Percentiles rank a stretch among this genome's conserved stretches.
phyloP scores from a whole-genome alignment of 257 asterid species.

The Pogostemon cablin region DNA sequence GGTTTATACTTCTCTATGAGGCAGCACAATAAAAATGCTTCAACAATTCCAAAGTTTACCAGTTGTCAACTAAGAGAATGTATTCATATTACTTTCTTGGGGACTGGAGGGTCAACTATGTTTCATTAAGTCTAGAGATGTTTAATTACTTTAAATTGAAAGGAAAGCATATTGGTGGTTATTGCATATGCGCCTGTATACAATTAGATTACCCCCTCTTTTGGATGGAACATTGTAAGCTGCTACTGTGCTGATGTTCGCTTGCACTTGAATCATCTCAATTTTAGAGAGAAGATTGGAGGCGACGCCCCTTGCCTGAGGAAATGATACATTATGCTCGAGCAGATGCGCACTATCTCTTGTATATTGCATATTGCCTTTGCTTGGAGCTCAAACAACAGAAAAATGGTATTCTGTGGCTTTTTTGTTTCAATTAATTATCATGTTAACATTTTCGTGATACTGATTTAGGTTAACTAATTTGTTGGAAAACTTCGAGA shows the following conservation, averaged over 20 bases:
- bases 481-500: background rate
- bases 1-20: background rate
- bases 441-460: background rate
- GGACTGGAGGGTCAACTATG: slow-evolving; percentile 9
- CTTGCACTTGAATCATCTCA: slow-evolving; percentile 32
- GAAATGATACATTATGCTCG: slow-evolving; percentile 93
- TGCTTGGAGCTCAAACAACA: slow-evolving; percentile 67
- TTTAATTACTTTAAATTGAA: background rate
- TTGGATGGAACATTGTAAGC: slow-evolving; percentile 17
- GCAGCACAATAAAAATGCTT: background rate
- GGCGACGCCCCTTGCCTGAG: slow-evolving; percentile 84
- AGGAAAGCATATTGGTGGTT: background rate
- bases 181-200: background rate
- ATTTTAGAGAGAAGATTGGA: slow-evolving; percentile 95
- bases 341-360: slow-evolving; percentile 81
- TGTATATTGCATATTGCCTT: slow-evolving; percentile 67
- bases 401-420: slow-evolving; percentile 55
- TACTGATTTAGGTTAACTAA: background rate
- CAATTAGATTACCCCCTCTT: slow-evolving; percentile 16
- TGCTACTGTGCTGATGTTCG: slow-evolving; percentile 22
- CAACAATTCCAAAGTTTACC: slow-evolving; percentile 11
- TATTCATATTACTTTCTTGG: background rate
- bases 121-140: slow-evolving; percentile 1
- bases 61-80: slow-evolving; percentile 3
- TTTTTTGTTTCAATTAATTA: background rate